A percentile compares a stretch with the other conserved stretches of the same genome.
phyloP scores from a whole-genome alignment of 257 asterid genomes.

The Jacaranda copaia region DNA sequence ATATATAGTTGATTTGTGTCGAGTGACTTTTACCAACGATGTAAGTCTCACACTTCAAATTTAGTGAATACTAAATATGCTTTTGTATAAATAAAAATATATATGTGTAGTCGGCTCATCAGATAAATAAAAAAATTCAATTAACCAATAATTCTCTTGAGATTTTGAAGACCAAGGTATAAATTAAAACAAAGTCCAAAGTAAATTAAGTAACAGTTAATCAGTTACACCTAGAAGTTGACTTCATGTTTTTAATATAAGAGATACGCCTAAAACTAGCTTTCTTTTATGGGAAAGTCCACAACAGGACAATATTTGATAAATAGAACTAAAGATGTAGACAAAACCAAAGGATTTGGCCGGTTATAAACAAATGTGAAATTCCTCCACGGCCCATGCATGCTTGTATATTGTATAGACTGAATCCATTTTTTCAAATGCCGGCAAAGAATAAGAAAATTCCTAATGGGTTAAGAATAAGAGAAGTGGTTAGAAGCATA shows the following conservation, averaged over 20 bases:
- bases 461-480: not conserved
- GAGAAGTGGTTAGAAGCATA: not conserved
- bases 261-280: constrained; percentile 2
- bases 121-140: not conserved
- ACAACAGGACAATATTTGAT: not conserved
- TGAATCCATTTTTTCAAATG: constrained; percentile 11
- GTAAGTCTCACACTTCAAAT: too few relatives aligned
- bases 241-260: constrained; percentile 3
- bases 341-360: constrained; percentile 24
- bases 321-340: not conserved
- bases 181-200: not conserved
- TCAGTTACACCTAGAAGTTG: constrained; percentile 33
- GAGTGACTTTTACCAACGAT: too few relatives aligned
- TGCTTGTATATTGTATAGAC: constrained; percentile 8
- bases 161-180: constrained; percentile 1
- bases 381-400: constrained; percentile 13
- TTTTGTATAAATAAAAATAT: not conserved
- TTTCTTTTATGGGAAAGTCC: not conserved
- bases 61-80: too few relatives aligned
- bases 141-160: constrained; percentile 6
- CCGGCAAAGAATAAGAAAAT: not conserved
- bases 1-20: too few relatives aligned
- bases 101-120: constrained; percentile 2
- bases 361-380: constrained; percentile 24
- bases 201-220: not conserved